Base-by-base conservation (phyloP, 179 eudicot species). In the Monotropa hypopitys region DNA sequence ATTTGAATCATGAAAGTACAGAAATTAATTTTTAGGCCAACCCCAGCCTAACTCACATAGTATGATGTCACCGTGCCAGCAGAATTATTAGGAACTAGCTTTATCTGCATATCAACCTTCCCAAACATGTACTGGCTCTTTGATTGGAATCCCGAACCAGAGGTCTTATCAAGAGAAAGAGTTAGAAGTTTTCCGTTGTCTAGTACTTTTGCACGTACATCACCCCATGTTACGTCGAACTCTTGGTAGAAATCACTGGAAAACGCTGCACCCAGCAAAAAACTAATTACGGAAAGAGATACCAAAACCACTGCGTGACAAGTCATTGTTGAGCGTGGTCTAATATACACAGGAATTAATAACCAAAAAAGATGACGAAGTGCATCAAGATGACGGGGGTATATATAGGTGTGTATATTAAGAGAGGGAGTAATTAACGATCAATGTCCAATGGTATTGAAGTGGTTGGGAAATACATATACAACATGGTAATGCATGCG, bases 51-150 rank as follows among this genome's bases (percentile, higher is more conserved):
- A 53, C 74, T 18, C 40, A 77, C 80, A 10, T 77, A 77, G 35
- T 77, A 77, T 3, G 80, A 69, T 26, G 80, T 77, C 33, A 77
- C 80, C 3, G 80, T 77, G 45, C 80, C 80, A 26, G 80, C 80
- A 38, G 80, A 77, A 63, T 77, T 77, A 18, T 54, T 75, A 6
- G 80, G 67, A 2, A 77, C 74, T 13, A 77, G 74, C 62, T 77
- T 77, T 4, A 77, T 12, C 30, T 77, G 80, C 53, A 77, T 77
- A 42, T 77, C 80, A 13, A 77, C 33, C 62, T 77, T 77, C 2
- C 80, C 80, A 5, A 69, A 77, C 61, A 77, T 33, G 35, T 77
- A 77, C 42, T 69, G 80, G 13, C 69, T 69, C 46, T 69, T 70
- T 1, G 70, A 33, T 33, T 66, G 45, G 16, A 66, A 66, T 35